Conservation (phyloP, 1,139 yeast genomes). For the Candida anutae region DNA sequence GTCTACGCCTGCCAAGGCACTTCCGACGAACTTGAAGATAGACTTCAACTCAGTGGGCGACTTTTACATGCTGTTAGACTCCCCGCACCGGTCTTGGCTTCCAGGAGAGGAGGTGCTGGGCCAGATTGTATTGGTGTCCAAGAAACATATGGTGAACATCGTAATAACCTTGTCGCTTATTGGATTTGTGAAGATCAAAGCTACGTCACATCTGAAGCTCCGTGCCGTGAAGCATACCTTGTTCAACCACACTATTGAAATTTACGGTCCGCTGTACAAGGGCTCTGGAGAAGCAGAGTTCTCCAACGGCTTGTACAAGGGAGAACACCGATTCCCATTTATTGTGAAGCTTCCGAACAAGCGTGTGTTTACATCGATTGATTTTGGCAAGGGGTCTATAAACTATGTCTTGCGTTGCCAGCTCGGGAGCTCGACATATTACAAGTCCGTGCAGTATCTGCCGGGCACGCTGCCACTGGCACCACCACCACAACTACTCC, state of each 20-base stretch:
- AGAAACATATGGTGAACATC: slow-evolving; percentile 49
- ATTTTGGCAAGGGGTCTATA: slow-evolving; percentile 83
- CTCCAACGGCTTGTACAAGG: slow-evolving; percentile 52
- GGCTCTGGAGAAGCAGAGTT: slow-evolving; percentile 10
- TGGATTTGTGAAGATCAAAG: slow-evolving; percentile 52
- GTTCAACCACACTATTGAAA: slow-evolving; percentile 55
- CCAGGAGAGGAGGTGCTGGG: slow-evolving; percentile 71
- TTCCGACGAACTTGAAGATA: slow-evolving; percentile 2
- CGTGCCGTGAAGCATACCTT: slow-evolving; percentile 45
- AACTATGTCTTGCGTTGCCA: slow-evolving; percentile 55
- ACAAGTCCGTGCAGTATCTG: slow-evolving; percentile 2
- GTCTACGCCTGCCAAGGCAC: too few relatives aligned
- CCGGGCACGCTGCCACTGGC: slow-evolving; percentile 4
- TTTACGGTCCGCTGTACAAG: slow-evolving; percentile 43
- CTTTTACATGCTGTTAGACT: slow-evolving; percentile 60
- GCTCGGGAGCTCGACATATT: slow-evolving; percentile 24
- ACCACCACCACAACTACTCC: too few relatives aligned
- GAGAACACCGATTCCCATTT: slow-evolving; percentile 85
- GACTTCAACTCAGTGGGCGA: slow-evolving; percentile 38
- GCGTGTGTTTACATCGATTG: slow-evolving; percentile 65
- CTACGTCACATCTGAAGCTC: slow-evolving; percentile 42
- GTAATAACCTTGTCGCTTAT: slow-evolving; percentile 45
- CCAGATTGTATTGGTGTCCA: slow-evolving; percentile 47
- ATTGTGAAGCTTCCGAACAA: slow-evolving; percentile 68
- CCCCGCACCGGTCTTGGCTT: slow-evolving; percentile 61